phyloP scores from a whole-genome alignment of 139 green algal genomes.

The Diplosphaera chodatii region DNA sequence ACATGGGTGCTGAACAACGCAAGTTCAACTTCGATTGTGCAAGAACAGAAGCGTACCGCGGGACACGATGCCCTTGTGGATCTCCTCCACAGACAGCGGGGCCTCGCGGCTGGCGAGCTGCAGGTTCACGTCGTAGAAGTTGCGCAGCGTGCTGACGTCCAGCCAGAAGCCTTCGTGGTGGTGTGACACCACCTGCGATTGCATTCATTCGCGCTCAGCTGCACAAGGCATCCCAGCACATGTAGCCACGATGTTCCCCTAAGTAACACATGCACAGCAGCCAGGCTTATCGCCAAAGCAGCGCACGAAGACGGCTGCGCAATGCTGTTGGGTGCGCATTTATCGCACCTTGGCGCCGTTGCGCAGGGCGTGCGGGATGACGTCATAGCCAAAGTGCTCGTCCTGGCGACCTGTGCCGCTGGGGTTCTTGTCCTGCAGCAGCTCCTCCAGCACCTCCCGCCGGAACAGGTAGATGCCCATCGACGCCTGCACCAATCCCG shows the following conservation, averaged over 20 bases:
- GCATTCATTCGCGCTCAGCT: no score
- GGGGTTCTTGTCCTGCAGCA: constrained; percentile 39
- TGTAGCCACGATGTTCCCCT: no score
- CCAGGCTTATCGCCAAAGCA: no score
- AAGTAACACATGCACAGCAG: no score
- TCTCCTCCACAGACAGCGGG: constrained; percentile 34
- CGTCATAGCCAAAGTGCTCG: constrained; percentile 67
- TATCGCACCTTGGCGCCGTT: constrained; percentile 43
- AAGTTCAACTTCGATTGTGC: no score
- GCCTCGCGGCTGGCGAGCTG: constrained; percentile 30
- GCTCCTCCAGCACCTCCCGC: constrained; percentile 39
- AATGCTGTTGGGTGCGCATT: no score
- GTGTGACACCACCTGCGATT: constrained; percentile 51
- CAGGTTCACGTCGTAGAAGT: constrained; percentile 79
- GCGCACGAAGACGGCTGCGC: no score
- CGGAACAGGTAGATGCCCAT: constrained; percentile 87
- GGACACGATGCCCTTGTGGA: constrained; percentile 50
- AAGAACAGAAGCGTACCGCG: no score
- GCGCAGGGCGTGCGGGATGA: constrained; percentile 69
- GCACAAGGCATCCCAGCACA: no score
- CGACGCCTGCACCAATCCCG: constrained; percentile 53
- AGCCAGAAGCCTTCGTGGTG: constrained; percentile 75
- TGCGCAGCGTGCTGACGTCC: constrained; percentile 46
- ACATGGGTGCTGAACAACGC: no score
- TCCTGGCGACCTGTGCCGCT: constrained; percentile 23